Conservation (phyloP, 1,139 yeast species). For the Saccharomyces hybrid region DNA sequence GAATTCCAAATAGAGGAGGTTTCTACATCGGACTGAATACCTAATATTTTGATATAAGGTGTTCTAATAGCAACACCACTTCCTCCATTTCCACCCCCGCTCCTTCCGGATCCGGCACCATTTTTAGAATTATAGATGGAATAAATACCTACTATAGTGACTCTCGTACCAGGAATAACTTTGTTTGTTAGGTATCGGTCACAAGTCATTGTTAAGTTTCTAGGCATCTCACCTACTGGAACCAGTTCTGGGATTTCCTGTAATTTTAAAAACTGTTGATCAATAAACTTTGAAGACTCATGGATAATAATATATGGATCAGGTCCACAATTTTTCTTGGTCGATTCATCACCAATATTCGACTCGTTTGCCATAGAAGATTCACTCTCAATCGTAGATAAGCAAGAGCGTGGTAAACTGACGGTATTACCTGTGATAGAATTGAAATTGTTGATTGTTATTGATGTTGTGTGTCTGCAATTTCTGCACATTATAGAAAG, state of each 20-base stretch:
- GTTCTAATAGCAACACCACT: constrained; percentile 78
- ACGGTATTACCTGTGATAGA: constrained; percentile 69
- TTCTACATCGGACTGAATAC: constrained; percentile 77
- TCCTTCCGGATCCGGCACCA: constrained; percentile 13
- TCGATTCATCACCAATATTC: constrained; percentile 30
- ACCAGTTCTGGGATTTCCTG: constrained; percentile 98
- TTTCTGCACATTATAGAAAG: constrained; percentile 81
- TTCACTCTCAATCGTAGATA: constrained; percentile 20
- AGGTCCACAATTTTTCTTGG: constrained; percentile 66
- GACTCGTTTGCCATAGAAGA: constrained; percentile 10
- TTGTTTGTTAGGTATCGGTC: constrained; percentile 86
- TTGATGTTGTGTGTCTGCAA: constrained; percentile 77
- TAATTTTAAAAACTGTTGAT: constrained; percentile 86
- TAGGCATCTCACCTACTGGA: constrained; percentile 98
- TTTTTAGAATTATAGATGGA: constrained; percentile 75
- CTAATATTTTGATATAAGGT: constrained; percentile 83
- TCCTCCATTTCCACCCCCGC: constrained; percentile 18
- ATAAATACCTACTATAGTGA: constrained; percentile 85
- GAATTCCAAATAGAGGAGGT: constrained; percentile 57
- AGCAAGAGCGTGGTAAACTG: constrained; percentile 67
- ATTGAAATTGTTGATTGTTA: constrained; percentile 45
- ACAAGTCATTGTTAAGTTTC: constrained; percentile 80
- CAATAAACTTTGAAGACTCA: constrained; percentile 85
- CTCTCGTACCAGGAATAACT: constrained; percentile 92
- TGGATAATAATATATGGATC: constrained; percentile 93